Percentiles rank a stretch among this genome's conserved stretches.
phyloP scores from a whole-genome alignment of 345 rosid species.

The Barbarea vulgaris region DNA sequence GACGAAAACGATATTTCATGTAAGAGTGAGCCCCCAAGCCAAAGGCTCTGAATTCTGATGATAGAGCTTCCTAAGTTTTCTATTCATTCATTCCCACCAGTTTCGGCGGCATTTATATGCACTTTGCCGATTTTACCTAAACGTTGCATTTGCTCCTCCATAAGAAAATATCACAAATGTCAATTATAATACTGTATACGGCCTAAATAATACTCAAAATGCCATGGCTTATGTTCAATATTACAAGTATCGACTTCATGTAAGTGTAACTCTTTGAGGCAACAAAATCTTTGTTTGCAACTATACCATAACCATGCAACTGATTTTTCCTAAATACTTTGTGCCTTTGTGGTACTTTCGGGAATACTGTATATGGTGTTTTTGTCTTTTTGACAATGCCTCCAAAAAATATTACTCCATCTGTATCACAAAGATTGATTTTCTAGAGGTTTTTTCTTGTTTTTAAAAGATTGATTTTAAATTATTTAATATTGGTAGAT shows the following conservation, averaged over 20 bases:
- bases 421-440: no score
- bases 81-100: constrained; percentile 35
- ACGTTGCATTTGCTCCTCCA: background rate
- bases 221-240: background rate
- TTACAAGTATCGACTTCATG: background rate
- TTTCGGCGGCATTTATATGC: constrained; percentile 34
- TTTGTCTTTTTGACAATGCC: background rate
- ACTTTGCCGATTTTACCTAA: background rate
- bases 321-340: background rate
- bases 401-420: background rate
- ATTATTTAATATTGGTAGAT: no score
- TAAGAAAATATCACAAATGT: background rate
- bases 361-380: background rate
- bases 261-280: background rate
- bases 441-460: no score
- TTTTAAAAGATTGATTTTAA: no score
- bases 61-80: constrained; percentile 17
- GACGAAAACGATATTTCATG: constrained; percentile 38
- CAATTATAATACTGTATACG: background rate
- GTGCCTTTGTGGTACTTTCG: background rate
- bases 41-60: background rate
- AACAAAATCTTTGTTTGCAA: background rate
- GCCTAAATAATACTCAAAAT: background rate
- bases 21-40: constrained; percentile 31
- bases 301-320: background rate